Conservation (phyloP, 129 eudicot species). For the Ambrosia trifida region DNA sequence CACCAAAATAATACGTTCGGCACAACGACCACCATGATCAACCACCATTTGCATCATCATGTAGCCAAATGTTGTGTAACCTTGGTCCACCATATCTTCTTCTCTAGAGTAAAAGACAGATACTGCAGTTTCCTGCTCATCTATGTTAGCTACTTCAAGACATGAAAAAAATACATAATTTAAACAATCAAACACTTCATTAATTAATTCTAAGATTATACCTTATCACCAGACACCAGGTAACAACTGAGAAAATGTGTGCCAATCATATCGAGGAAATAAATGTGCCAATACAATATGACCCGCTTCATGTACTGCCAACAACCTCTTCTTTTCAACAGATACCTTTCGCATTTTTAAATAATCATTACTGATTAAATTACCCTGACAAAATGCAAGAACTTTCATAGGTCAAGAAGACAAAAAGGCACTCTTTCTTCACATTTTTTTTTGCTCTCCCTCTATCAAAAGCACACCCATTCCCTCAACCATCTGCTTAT, state of each 20-base stretch:
- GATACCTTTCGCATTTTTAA: slow-evolving; percentile 52
- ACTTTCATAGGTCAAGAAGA: slow-evolving; percentile 3
- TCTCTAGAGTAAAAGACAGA: slow-evolving; percentile 95
- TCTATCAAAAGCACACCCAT: slow-evolving; percentile 96
- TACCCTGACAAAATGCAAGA: slow-evolving; percentile 15
- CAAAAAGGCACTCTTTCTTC: slow-evolving; percentile 67
- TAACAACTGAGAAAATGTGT: slow-evolving; percentile 94
- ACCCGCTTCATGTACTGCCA: slow-evolving; percentile 99
- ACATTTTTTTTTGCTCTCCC: slow-evolving; percentile 87
- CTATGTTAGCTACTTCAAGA: slow-evolving; percentile 7
- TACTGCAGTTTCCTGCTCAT: slow-evolving; percentile 86
- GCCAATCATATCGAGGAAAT: slow-evolving; percentile 94
- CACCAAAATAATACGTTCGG: slow-evolving; percentile 87
- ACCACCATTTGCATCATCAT: slow-evolving; percentile 99
- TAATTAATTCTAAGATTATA: slow-evolving; percentile 16
- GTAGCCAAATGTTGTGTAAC: slow-evolving; percentile 88
- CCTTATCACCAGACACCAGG: slow-evolving; percentile 99
- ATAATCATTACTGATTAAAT: slow-evolving; percentile 15
- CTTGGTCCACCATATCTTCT: slow-evolving; percentile 80
- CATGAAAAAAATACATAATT: slow-evolving; percentile 1
- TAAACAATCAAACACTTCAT: neutral
- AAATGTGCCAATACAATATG: slow-evolving; percentile 89
- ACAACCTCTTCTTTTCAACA: slow-evolving; percentile 69
- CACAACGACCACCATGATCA: slow-evolving; percentile 99
- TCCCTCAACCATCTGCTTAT: slow-evolving; percentile 93